Percentiles rank a stretch among this genome's conserved stretches.
phyloP scores from a whole-genome alignment of 192 early-diverging fungal species.

The Coemansia sp. region DNA sequence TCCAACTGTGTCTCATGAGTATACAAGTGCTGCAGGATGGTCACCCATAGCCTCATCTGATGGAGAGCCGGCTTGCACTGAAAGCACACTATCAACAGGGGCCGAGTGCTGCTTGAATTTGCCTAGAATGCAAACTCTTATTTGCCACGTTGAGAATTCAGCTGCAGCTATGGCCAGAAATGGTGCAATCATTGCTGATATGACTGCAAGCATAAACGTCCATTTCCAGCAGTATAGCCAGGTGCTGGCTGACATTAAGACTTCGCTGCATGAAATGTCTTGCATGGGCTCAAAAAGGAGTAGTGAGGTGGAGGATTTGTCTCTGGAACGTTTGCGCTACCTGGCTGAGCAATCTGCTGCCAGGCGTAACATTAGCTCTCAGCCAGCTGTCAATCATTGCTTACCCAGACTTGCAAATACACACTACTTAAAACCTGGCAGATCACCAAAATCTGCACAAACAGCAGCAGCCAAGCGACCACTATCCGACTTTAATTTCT shows the following conservation, averaged over 20 bases:
- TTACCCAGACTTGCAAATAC: not conserved
- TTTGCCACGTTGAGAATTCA: not conserved
- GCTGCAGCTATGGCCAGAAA: conserved; percentile 7
- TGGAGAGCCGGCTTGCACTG: conserved; percentile 4
- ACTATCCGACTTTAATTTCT: conserved; percentile 46
- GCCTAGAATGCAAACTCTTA: not conserved
- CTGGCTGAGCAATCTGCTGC: not conserved
- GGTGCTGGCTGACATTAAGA: conserved; percentile 6
- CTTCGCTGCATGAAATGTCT: not conserved
- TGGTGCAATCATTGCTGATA: conserved; percentile 9
- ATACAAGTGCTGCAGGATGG: not conserved
- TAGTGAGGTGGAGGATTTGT: not conserved
- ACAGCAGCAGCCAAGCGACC: conserved; percentile 24
- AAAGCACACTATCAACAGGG: not conserved
- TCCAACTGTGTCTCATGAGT: too few relatives aligned
- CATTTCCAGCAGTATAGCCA: conserved; percentile 25
- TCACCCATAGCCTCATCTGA: not conserved
- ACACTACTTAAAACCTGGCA: not conserved
- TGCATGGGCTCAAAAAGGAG: not conserved
- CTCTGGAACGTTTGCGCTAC: not conserved
- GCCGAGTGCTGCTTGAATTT: not conserved
- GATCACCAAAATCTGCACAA: not conserved
- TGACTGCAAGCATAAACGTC: conserved; percentile 6
- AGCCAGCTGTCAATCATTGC: not conserved
- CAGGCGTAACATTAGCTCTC: not conserved